Base-by-base conservation (phyloP, 2,329 filamentous ascomycete species). In the Lecanicillium sp. region DNA sequence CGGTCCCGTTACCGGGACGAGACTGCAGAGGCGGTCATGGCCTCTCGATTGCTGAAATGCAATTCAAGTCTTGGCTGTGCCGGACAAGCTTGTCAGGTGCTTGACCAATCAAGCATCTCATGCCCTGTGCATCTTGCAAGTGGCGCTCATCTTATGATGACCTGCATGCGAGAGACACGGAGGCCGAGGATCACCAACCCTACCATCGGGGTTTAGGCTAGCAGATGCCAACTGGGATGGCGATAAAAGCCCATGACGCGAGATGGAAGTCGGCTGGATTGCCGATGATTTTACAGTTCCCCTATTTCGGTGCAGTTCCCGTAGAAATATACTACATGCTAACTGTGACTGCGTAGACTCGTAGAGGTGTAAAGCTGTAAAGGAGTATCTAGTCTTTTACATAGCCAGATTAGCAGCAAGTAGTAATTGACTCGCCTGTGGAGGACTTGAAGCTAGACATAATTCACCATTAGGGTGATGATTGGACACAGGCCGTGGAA, bases 151-250 rank as follows among this genome's bases (percentile, higher is more conserved):
- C 20, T 12, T 15, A 20, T 9, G 12, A 21, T 19, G 17, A 29
- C 7, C 20, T 2, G 29, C 36, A 17, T 15, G 11, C 19, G 21
- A 33, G 5, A 15, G 15, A 20, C 11, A 27, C 17, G 24, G 32
- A 48, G 15, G 19, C 17, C 2, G 14, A 29, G 24, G 36, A 48
- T 38, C 45, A 48, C 12, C 38, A 42, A 23, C 37, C 38, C 45
- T 42, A 27, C 29, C 48, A 49, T 9, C 26, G 41, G 35, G 48
- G 29, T 29, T 45, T 49, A 49, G 48, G 48, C 21, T 49, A 49
- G 41, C 48, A 49, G 40, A 49, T 49, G 48, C 48, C 48, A 49
- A 49, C 48, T 49, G 48, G 48, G 48, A 49, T 49, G 48, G 48
- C 48, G 48, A 49, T 49, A 49, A 49, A 49, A 49, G 41, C 48